phyloP scores from a whole-genome alignment of 352 stramenopile species.

The Peronospora destructor region DNA sequence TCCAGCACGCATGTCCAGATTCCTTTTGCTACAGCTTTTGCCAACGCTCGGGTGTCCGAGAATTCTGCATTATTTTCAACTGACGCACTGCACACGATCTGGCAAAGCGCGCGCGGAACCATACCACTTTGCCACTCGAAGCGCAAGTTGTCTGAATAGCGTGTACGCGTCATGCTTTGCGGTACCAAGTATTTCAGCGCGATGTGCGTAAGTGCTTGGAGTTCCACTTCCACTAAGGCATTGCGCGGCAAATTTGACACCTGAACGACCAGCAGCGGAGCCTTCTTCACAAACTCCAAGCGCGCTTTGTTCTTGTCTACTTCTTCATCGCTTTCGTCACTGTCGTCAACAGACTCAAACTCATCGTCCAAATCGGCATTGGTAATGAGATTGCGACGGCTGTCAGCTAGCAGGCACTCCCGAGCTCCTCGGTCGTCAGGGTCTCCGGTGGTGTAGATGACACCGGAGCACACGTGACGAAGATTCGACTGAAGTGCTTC shows the following conservation, averaged over 20 bases:
- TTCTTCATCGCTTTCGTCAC: slow-evolving; percentile 69
- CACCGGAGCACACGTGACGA: slow-evolving; percentile 53
- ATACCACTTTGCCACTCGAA: slow-evolving; percentile 33
- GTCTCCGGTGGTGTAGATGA: slow-evolving; percentile 54
- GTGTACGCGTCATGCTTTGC: slow-evolving; percentile 10
- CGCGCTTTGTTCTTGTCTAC: slow-evolving; percentile 55
- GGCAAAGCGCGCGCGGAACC: slow-evolving; percentile 45
- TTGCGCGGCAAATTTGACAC: slow-evolving; percentile 62
- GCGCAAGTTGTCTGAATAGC: slow-evolving; percentile 5
- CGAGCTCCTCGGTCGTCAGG: slow-evolving; percentile 28
- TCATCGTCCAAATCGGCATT: slow-evolving; percentile 49
- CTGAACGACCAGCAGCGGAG: slow-evolving; percentile 54
- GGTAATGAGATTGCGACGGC: slow-evolving; percentile 19
- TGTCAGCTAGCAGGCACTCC: slow-evolving; percentile 17
- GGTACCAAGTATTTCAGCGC: slow-evolving; percentile 48
- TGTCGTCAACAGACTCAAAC: slow-evolving; percentile 56
- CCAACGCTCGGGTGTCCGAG: slow-evolving; percentile 13
- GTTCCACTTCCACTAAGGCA: slow-evolving; percentile 69
- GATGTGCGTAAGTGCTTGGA: slow-evolving; percentile 65
- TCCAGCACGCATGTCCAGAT: slow-evolving; percentile 25
- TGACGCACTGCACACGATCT: slow-evolving; percentile 39
- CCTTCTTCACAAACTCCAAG: slow-evolving; percentile 37
- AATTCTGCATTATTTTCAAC: slow-evolving; percentile 3
- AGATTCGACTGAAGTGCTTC: slow-evolving; percentile 78
- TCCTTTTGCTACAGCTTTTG: slow-evolving; percentile 18